Percentiles rank a stretch among this genome's conserved stretches.
These are phyloP conservation scores for Magnolia changhungtana DNA, from an alignment of 164 flowering plant genomes.

Conservation along the genomic window DNA sequence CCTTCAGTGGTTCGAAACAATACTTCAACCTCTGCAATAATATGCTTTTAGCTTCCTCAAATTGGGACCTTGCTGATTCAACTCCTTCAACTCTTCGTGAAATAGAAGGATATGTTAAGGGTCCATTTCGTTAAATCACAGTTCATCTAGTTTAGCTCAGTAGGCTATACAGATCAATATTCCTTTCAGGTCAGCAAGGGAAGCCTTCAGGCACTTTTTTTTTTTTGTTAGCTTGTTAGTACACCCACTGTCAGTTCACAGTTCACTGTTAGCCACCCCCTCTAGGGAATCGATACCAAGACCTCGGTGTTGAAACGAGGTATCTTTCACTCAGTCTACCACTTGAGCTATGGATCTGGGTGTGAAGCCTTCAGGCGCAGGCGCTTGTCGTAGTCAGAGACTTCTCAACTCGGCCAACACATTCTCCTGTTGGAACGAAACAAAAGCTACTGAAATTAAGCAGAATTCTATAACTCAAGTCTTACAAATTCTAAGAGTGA, in stretches of 20 bases:
- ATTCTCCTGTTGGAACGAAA: neutral
- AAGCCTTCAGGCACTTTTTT: constrained; percentile 40
- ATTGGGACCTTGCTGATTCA: constrained; percentile 51
- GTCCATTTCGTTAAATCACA: neutral
- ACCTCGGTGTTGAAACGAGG: too few relatives aligned
- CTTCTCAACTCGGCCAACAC: too few relatives aligned
- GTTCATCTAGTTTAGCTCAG: neutral
- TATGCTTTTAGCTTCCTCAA: constrained; percentile 55
- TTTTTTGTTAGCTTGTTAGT: too few relatives aligned
- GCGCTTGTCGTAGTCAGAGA: too few relatives aligned
- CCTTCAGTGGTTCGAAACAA: constrained; percentile 40
- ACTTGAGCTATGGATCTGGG: too few relatives aligned
- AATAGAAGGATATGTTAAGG: constrained; percentile 4
- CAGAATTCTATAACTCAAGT: too few relatives aligned
- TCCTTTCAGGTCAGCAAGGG: constrained; percentile 70
- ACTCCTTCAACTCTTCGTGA: constrained; percentile 65
- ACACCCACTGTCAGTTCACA: constrained; percentile 58
- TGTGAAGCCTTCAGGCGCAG: constrained; percentile 47
- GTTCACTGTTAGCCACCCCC: constrained; percentile 49
- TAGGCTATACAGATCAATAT: constrained; percentile 42
- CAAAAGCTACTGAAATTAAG: too few relatives aligned
- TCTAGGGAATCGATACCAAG: too few relatives aligned
- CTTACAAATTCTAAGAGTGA: too few relatives aligned
- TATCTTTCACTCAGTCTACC: too few relatives aligned
- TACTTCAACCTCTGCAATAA: constrained; percentile 46